Percentiles rank a stretch among this genome's conserved stretches.
Conservation (phyloP, 2,329 filamentous ascomycete species). For the Aspergillus latus region DNA sequence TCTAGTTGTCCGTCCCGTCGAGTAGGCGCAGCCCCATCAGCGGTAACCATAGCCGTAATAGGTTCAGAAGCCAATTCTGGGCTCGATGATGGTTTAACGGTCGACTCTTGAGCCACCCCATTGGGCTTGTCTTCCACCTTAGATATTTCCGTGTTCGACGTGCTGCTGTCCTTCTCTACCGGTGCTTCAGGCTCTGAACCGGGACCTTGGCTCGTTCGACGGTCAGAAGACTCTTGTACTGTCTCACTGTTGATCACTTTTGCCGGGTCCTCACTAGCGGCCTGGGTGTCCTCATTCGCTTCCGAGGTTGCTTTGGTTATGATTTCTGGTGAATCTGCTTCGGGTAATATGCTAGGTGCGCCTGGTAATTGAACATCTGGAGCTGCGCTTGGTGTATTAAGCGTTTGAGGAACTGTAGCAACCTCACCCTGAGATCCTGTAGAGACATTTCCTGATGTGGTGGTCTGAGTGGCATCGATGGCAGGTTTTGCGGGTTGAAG, state of each 20-base stretch:
- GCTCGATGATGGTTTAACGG: conserved; percentile 5
- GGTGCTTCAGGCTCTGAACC: neutral
- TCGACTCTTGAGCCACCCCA: conserved; percentile 7
- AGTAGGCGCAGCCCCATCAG: neutral
- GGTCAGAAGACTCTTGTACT: conserved; percentile 9
- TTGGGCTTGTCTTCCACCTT: neutral
- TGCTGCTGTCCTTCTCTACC: conserved; percentile 11
- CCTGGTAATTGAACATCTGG: neutral
- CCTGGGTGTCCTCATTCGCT: neutral
- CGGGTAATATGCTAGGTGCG: neutral
- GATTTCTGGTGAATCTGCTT: neutral
- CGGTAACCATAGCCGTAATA: neutral
- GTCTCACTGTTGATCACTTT: neutral
- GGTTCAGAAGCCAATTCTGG: conserved; percentile 6
- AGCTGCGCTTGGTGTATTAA: neutral
- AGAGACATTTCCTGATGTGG: neutral
- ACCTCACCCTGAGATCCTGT: neutral
- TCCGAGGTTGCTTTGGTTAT: neutral
- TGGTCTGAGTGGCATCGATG: conserved; percentile 1
- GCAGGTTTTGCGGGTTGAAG: neutral
- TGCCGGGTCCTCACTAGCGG: neutral
- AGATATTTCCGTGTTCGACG: conserved; percentile 1
- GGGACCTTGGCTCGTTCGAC: neutral
- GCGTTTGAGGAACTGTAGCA: neutral
- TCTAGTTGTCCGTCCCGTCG: neutral